Conservation (phyloP, 2,329 filamentous ascomycete species). For the Furcasterigmium sp. region DNA sequence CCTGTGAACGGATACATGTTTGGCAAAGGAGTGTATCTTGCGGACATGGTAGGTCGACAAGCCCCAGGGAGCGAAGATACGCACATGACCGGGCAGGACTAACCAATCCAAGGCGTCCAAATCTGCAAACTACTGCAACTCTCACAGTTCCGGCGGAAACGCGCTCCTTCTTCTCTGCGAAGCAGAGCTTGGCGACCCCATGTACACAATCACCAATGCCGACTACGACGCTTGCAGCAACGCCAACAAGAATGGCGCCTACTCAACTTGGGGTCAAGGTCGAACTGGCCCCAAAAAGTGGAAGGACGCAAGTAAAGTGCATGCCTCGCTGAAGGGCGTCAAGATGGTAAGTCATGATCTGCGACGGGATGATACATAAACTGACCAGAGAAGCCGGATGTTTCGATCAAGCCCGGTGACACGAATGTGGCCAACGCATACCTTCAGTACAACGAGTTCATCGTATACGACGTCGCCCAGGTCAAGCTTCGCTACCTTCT, state of each 20-base stretch:
- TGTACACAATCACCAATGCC: conserved; percentile 55
- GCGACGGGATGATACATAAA: conserved; percentile 1
- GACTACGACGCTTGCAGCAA: conserved; percentile 60
- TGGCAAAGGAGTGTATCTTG: conserved; percentile 83
- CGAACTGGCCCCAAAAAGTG: conserved; percentile 58
- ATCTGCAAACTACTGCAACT: conserved; percentile 71
- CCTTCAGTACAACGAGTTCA: conserved; percentile 69
- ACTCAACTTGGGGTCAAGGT: conserved; percentile 69
- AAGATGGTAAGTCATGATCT: conserved; percentile 56
- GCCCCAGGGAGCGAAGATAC: too few relatives aligned
- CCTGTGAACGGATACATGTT: conserved; percentile 83
- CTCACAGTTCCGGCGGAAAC: conserved; percentile 56
- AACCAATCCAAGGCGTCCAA: conserved; percentile 51
- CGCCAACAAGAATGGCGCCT: conserved; percentile 53
- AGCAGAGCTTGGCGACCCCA: conserved; percentile 67
- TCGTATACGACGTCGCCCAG: conserved; percentile 65
- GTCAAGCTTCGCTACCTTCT: conserved; percentile 67
- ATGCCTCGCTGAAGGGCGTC: conserved; percentile 60
- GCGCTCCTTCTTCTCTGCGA: conserved; percentile 80
- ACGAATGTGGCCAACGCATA: conserved; percentile 40
- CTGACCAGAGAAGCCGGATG: conserved; percentile 40
- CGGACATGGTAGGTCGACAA: conserved; percentile 56
- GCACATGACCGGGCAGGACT: neutral
- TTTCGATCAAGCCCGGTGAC: conserved; percentile 33
- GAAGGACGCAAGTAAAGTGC: conserved; percentile 69